Evolutionary conservation across 768 basidiomycete genomes (phyloP).

Genomic region (Tubosaeta sp.): DNA sequence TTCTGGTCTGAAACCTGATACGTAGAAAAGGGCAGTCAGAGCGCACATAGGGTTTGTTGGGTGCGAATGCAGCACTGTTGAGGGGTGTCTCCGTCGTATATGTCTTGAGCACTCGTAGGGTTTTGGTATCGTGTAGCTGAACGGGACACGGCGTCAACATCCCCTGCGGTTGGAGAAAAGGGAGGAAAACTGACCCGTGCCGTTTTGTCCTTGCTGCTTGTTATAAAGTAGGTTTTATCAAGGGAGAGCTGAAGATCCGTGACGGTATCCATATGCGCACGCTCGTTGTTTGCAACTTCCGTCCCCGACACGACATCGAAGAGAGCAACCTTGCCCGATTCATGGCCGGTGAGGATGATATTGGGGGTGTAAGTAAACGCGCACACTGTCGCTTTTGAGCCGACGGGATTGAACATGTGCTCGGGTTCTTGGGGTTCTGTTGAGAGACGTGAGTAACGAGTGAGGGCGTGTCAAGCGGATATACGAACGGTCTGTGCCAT

Average conservation of each 20-base stretch:
- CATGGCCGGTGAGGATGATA: conserved; percentile 89
- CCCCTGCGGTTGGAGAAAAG: neutral
- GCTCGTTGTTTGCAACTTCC: conserved; percentile 77
- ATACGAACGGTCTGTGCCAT: conserved; percentile 74
- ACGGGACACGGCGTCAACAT: neutral
- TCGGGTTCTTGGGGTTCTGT: conserved; percentile 74
- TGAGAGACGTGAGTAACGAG: conserved; percentile 1
- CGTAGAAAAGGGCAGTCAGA: neutral
- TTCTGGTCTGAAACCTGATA: neutral
- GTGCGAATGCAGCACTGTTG: conserved; percentile 88
- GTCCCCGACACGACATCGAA: conserved; percentile 88
- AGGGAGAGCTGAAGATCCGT: conserved; percentile 90
- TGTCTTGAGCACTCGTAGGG: conserved; percentile 87
- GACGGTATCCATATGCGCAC: conserved; percentile 80
- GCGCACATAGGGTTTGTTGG: conserved; percentile 76
- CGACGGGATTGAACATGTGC: conserved; percentile 80
- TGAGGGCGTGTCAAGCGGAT: neutral
- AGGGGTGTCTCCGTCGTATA: conserved; percentile 91
- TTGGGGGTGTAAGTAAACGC: conserved; percentile 79
- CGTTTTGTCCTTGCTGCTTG: conserved; percentile 94
- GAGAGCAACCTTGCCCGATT: conserved; percentile 90
- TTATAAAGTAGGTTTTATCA: conserved; percentile 93
- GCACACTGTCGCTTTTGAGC: conserved; percentile 96
- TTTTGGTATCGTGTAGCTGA: conserved; percentile 83
- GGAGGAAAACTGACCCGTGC: conserved; percentile 60